A percentile compares a stretch with the other conserved stretches of the same genome.
These are phyloP conservation scores for Niebla homalea DNA, from an alignment of 495 filamentous ascomycete genomes.

Conservation along the genomic window DNA sequence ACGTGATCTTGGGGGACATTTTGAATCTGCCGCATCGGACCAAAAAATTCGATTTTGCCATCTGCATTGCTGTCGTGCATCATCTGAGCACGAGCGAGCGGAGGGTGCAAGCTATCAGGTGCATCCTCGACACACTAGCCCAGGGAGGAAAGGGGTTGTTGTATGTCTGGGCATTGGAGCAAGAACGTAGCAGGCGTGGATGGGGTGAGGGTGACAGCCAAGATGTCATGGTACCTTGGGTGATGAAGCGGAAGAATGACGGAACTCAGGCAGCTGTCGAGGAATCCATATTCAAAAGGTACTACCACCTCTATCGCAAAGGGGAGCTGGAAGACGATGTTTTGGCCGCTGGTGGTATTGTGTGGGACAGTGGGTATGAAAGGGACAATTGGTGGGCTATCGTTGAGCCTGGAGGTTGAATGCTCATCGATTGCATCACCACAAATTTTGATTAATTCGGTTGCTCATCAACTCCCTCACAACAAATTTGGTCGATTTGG, in stretches of 20 bases:
- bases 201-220: constrained; percentile 82
- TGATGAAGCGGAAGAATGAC: constrained; percentile 38
- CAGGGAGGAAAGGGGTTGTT: constrained; percentile 49
- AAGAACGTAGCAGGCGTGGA: constrained; percentile 74
- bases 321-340: constrained; percentile 82
- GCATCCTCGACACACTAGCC: constrained; percentile 54
- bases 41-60: constrained; percentile 73
- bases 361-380: constrained; percentile 80
- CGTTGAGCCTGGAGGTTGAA: constrained; percentile 21
- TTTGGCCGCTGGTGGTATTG: constrained; percentile 54
- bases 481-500: too few relatives aligned
- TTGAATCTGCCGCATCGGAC: constrained; percentile 55
- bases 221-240: constrained; percentile 96
- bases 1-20: constrained; percentile 52
- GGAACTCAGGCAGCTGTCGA: constrained; percentile 14
- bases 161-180: constrained; percentile 96
- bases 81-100: constrained; percentile 77
- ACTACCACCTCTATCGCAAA: constrained; percentile 85
- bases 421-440: too few relatives aligned
- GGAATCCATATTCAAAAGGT: constrained; percentile 62
- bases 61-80: constrained; percentile 89
- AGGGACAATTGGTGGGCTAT: constrained; percentile 98
- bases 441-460: too few relatives aligned
- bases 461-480: too few relatives aligned
- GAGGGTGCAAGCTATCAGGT: constrained; percentile 57